phyloP scores from a whole-genome alignment of 129 eudicot genomes.

The Lactuca saligna region DNA sequence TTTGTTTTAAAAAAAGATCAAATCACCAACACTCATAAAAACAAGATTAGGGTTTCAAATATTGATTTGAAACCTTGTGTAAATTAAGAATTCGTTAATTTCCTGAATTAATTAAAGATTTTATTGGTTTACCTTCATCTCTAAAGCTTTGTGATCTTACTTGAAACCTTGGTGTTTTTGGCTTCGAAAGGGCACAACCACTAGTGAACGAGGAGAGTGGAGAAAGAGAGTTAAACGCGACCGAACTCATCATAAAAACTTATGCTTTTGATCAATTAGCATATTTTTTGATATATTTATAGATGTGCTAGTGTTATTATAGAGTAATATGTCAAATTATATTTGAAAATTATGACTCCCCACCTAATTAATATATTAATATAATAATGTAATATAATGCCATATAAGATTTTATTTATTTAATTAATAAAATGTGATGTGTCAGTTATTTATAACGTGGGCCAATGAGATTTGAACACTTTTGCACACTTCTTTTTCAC shows the following conservation, averaged over 20 bases:
- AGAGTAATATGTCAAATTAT: slow-evolving; percentile 5
- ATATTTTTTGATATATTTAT: slow-evolving; percentile 21
- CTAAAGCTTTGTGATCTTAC: slow-evolving; percentile 41
- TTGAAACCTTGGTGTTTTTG: slow-evolving; percentile 33
- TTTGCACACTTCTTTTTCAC: slow-evolving; percentile 21
- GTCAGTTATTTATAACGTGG: slow-evolving; percentile 25
- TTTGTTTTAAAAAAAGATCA: background rate
- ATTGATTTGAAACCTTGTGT: background rate
- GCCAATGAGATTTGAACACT: slow-evolving; percentile 31
- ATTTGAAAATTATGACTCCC: background rate
- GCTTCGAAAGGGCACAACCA: slow-evolving; percentile 21
- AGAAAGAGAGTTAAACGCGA: slow-evolving; percentile 16
- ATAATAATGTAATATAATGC: slow-evolving; percentile 15
- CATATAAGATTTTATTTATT: slow-evolving; percentile 12
- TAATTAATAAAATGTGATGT: slow-evolving; percentile 12
- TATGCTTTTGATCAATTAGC: slow-evolving; percentile 7
- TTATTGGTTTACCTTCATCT: slow-evolving; percentile 32
- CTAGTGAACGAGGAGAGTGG: slow-evolving; percentile 9
- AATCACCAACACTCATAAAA: background rate
- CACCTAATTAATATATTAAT: slow-evolving; percentile 15
- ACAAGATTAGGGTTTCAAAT: background rate
- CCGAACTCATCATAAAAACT: slow-evolving; percentile 11
- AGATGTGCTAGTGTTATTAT: slow-evolving; percentile 18
- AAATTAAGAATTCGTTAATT: background rate
- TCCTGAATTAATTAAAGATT: background rate